Evolutionary conservation across 352 stramenopile species (phyloP).

Genomic region (Thalassiosira oceanica): DNA sequence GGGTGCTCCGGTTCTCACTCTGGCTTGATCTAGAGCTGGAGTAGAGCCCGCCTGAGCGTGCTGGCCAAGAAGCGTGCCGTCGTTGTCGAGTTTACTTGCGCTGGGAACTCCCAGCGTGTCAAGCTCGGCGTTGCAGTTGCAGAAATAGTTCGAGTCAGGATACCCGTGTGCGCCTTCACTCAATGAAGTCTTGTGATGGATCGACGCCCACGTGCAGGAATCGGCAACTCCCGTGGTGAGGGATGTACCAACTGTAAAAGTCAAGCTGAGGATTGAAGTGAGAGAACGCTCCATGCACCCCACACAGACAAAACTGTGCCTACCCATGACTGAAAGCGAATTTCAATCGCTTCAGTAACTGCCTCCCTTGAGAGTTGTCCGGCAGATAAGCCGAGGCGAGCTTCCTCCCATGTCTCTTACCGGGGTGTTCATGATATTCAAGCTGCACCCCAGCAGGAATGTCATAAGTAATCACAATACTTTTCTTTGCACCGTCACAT

Average conservation of each 20-base stretch:
- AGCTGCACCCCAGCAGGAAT: slow-evolving; percentile 11
- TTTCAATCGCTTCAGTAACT: slow-evolving; percentile 35
- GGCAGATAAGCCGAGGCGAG: slow-evolving; percentile 22
- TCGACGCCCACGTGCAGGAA: slow-evolving; percentile 33
- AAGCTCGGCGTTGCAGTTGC: slow-evolving; percentile 57
- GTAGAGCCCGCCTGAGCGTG: too few species aligned
- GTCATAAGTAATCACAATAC: slow-evolving; percentile 17
- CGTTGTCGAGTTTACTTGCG: slow-evolving; percentile 21
- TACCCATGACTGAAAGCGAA: slow-evolving; percentile 49
- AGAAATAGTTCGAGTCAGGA: slow-evolving; percentile 45
- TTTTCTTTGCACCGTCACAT: slow-evolving; percentile 1
- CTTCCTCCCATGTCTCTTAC: background rate
- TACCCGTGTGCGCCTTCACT: slow-evolving; percentile 22
- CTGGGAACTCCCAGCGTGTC: slow-evolving; percentile 47
- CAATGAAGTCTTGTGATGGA: slow-evolving; percentile 61
- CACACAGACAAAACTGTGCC: too few species aligned
- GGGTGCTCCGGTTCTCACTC: too few species aligned
- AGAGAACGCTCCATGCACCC: too few species aligned
- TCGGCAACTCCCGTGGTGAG: slow-evolving; percentile 39
- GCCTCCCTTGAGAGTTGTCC: slow-evolving; percentile 11
- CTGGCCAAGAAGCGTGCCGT: slow-evolving; percentile 11
- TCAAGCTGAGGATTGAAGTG: too few species aligned
- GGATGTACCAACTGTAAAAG: slow-evolving; percentile 48
- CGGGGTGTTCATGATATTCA: slow-evolving; percentile 21
- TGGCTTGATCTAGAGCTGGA: too few species aligned